Conservation (phyloP, 2,329 filamentous ascomycete species). For the Colletotrichum sp. region DNA sequence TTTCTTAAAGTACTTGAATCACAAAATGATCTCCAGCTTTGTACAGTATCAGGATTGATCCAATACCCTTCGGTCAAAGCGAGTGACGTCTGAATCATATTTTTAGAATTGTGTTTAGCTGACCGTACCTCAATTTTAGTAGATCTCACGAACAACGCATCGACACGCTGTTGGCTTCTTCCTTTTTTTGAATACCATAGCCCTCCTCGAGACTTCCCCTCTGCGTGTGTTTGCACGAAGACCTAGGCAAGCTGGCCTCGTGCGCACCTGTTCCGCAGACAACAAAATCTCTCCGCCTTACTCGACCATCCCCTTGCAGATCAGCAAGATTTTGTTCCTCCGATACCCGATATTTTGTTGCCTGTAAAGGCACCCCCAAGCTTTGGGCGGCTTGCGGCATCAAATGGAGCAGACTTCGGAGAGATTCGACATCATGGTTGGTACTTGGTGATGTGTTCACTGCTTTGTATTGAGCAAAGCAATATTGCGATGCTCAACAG, state of each 20-base stretch:
- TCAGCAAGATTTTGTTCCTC: background rate
- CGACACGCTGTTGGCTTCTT: no score
- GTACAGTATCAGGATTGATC: background rate
- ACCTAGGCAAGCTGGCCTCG: background rate
- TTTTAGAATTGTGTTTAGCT: rapidly evolving
- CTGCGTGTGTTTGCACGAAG: background rate
- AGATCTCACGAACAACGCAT: background rate
- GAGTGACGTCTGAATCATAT: rapidly evolving
- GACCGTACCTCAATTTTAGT: background rate
- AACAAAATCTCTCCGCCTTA: background rate
- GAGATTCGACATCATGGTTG: background rate
- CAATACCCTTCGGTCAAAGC: background rate
- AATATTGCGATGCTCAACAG: background rate
- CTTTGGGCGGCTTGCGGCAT: background rate
- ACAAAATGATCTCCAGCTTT: background rate
- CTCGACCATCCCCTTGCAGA: background rate
- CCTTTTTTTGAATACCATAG: background rate
- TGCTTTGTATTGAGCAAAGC: background rate
- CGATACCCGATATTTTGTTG: background rate
- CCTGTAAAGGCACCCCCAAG: rapidly evolving
- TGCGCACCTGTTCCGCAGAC: background rate
- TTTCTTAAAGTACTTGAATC: rapidly evolving
- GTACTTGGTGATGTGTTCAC: rapidly evolving
- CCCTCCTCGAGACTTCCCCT: background rate
- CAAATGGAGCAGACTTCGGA: background rate